phyloP scores from a whole-genome alignment of 2,329 filamentous ascomycete genomes.

The Penicillium sp. region DNA sequence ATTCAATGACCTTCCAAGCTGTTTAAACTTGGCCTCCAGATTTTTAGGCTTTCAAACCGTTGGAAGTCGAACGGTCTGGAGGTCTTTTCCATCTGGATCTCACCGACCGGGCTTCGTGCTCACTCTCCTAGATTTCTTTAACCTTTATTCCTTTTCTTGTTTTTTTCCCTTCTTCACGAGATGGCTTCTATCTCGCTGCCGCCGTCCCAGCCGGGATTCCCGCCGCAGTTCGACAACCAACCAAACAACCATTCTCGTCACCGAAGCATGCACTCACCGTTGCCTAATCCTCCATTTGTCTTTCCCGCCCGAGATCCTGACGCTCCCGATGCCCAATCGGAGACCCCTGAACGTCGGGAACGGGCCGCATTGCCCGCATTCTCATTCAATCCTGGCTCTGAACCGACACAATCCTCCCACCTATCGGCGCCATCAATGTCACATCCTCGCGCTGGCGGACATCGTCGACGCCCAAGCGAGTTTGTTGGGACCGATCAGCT shows the following conservation, averaged over 20 bases:
- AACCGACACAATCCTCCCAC: conserved; percentile 39
- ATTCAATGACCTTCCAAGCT: conserved; percentile 25
- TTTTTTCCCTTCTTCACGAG: conserved; percentile 1
- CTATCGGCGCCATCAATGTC: conserved; percentile 53
- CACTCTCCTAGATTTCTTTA: conserved; percentile 12
- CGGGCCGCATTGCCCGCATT: conserved; percentile 39
- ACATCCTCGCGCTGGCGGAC: conserved; percentile 61
- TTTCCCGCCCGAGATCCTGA: conserved; percentile 58
- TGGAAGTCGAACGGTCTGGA: conserved; percentile 26
- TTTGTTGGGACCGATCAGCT: conserved; percentile 70
- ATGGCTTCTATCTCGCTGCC: conserved; percentile 44
- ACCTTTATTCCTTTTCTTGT: conserved; percentile 3
- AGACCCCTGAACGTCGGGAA: conserved; percentile 49
- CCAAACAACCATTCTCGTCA: conserved; percentile 27
- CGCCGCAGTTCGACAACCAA: conserved; percentile 30
- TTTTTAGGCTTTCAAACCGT: conserved; percentile 23
- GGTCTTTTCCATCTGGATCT: conserved; percentile 27
- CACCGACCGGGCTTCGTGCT: conserved; percentile 8
- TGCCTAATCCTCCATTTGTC: conserved; percentile 66
- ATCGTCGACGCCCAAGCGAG: conserved; percentile 79
- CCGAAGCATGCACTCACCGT: conserved; percentile 31
- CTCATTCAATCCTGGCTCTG: conserved; percentile 39
- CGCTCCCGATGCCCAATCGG: conserved; percentile 32
- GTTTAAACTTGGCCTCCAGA: conserved; percentile 26
- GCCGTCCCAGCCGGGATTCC: conserved; percentile 30